Evolutionary conservation across 108 stramenopile species (phyloP), one percentile per base, ranked within the genome.

Genomic region (Cyclostephanos tholiformis): DNA sequence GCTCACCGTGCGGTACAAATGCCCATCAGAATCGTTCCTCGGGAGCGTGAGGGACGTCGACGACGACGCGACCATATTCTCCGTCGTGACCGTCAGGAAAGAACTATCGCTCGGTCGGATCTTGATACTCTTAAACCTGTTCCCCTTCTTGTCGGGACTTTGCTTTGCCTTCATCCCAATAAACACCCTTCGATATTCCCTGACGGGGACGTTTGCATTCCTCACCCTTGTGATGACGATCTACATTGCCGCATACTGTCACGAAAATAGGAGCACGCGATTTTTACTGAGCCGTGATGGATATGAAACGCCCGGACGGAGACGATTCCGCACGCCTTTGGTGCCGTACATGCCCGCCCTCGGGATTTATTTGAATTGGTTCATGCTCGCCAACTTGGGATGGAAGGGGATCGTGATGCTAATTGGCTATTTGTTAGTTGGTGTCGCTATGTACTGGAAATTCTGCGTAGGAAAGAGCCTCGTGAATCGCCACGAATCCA

Each of bases 321-420:
- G n/a, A 58, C 48, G 69, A 2, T 96, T 95, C 71, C 79, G 86
- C 20, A 87, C 90, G 8, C 95, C 97, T 0, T 56, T 85, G 9
- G 84, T 95, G 11, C 91, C 96, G 14, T 80, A 77, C 48, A 23
- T 95, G 19, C 90, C 93, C 16, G 69, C 79, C 2, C 38, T 91
- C 20, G 96, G 91, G n/a, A 91, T 97, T 5, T 92, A 84, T 63
- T 35, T 86, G 46, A 97, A 97, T 70, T 95, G 91, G 94, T 96
- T 86, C 69, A 77, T 97, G 51, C 79, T 97, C 26, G 84, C 87
- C 11, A 87, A 94, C 65, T 63, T 97, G 11, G 87, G 88, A 43
- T 60, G 69, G 71, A 43, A 39, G 14, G 94, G 93, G 0, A 65
- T 93, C 0, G 35, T 86, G 1, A 66, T 93, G 44, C 72, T 95